Conservation (phyloP, 2,329 filamentous ascomycete genomes). For the Zalaria sp. region DNA sequence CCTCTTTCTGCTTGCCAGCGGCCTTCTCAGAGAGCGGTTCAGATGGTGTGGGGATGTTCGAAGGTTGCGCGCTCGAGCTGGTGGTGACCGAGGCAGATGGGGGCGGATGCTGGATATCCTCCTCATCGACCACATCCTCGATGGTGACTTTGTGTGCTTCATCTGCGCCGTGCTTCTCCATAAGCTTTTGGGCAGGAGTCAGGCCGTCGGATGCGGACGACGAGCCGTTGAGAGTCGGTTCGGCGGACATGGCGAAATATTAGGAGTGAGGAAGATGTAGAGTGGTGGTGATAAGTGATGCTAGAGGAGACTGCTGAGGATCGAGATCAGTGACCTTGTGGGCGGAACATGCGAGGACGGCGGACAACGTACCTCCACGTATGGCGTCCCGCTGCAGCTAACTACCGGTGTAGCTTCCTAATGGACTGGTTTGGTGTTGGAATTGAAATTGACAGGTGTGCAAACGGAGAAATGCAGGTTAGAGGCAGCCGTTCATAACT, state of each 20-base stretch:
- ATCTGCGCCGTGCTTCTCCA: conserved; percentile 37
- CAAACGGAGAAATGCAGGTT: no score
- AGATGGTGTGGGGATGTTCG: conserved; percentile 33
- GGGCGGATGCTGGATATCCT: conserved; percentile 47
- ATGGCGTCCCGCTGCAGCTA: no score
- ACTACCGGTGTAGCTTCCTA: no score
- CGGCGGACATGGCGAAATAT: conserved; percentile 9
- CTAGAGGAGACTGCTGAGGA: no score
- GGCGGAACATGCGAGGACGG: no score
- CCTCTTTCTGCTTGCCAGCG: conserved; percentile 50
- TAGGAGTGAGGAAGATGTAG: no score
- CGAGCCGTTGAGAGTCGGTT: conserved; percentile 9
- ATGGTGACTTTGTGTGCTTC: conserved; percentile 48
- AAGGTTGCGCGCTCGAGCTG: conserved; percentile 18
- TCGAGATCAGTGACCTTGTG: no score
- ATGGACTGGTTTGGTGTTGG: no score
- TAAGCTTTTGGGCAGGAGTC: conserved; percentile 38
- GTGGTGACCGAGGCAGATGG: conserved; percentile 29
- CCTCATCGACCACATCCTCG: conserved; percentile 72
- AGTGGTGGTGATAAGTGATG: no score
- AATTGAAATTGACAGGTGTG: no score
- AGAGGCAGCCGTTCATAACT: no score
- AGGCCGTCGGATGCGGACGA: conserved; percentile 15
- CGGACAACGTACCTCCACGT: no score
- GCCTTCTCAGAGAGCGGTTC: conserved; percentile 46